Percentiles rank a stretch among this genome's conserved stretches.
These are phyloP conservation scores for Scedosporium dehoogii DNA, from an alignment of 2,329 filamentous ascomycete species.

Conservation along the genomic window DNA sequence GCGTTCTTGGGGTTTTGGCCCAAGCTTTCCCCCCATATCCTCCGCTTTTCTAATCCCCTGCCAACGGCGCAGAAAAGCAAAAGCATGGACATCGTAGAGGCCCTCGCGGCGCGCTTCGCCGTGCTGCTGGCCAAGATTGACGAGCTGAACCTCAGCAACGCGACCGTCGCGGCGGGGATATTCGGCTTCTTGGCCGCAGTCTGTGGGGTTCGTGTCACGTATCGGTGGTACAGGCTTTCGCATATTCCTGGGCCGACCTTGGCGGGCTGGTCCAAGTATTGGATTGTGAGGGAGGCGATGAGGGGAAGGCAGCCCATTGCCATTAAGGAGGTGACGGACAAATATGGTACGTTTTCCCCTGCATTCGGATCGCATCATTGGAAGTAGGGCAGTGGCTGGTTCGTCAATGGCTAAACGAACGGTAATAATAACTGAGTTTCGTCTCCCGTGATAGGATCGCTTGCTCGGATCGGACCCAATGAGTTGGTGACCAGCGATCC, in stretches of 20 bases:
- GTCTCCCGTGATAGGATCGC: slow-evolving; percentile 15
- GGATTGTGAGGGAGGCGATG: slow-evolving; percentile 19
- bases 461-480: slow-evolving; percentile 32
- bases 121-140: neutral
- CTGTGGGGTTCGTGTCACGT: neutral
- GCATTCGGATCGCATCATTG: too few species aligned
- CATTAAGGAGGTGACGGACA: slow-evolving; percentile 14
- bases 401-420: too few species aligned
- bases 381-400: too few species aligned
- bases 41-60: neutral
- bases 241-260: slow-evolving; percentile 28
- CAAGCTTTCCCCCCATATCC: too few species aligned
- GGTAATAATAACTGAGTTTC: neutral
- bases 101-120: neutral
- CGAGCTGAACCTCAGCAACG: neutral
- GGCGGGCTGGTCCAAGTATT: slow-evolving; percentile 28
- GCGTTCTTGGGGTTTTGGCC: too few species aligned
- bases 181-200: neutral
- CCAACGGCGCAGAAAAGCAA: neutral
- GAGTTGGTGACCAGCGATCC: slow-evolving; percentile 29
- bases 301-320: neutral
- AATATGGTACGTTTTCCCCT: slow-evolving; percentile 15
- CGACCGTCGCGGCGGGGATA: neutral
- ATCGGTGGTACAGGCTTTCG: slow-evolving; percentile 25
- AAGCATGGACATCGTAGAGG: neutral